phyloP scores from a whole-genome alignment of 2,329 filamentous ascomycete genomes.

The Neopestalotiopsis rosae region DNA sequence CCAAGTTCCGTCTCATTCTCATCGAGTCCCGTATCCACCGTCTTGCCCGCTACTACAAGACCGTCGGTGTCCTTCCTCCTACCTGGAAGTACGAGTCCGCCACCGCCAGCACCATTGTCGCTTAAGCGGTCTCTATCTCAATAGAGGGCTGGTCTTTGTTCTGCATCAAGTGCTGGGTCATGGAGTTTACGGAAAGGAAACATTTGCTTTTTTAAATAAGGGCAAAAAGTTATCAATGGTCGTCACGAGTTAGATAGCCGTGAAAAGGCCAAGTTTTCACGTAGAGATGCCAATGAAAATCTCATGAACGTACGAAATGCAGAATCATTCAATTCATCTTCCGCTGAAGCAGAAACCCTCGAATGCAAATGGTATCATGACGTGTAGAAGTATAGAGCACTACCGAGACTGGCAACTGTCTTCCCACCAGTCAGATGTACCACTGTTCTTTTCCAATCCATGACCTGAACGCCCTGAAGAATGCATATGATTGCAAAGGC shows the following conservation, averaged over 20 bases:
- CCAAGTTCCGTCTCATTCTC: slow-evolving; percentile 99
- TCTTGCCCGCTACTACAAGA: slow-evolving; percentile 99
- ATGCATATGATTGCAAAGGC: slow-evolving; percentile 2
- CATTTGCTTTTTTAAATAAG: slow-evolving; percentile 31
- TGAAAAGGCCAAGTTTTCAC: slow-evolving; percentile 8
- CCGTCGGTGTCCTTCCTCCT: slow-evolving; percentile 80
- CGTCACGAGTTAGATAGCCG: slow-evolving; percentile 18
- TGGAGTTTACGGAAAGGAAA: slow-evolving; percentile 38
- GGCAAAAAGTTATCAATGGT: slow-evolving; percentile 27
- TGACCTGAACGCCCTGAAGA: slow-evolving; percentile 14
- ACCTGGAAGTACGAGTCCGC: slow-evolving; percentile 99
- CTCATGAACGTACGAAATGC: slow-evolving; percentile 17
- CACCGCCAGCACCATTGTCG: slow-evolving; percentile 92
- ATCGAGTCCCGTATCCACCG: slow-evolving; percentile 99
- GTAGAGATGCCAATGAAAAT: slow-evolving; percentile 21
- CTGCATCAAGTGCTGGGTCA: slow-evolving; percentile 34
- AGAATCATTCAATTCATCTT: slow-evolving; percentile 4
- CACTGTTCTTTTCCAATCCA: slow-evolving; percentile 11
- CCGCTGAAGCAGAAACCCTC: slow-evolving; percentile 3
- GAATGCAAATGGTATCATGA: slow-evolving; percentile 21
- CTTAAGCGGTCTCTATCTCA: slow-evolving; percentile 64
- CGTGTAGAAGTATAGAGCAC: background rate
- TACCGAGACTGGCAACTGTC: background rate
- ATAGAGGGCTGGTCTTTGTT: slow-evolving; percentile 24
- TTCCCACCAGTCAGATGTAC: background rate